Conservation (phyloP, 2,329 filamentous ascomycete species). For the Nigrospora sphaerica region DNA sequence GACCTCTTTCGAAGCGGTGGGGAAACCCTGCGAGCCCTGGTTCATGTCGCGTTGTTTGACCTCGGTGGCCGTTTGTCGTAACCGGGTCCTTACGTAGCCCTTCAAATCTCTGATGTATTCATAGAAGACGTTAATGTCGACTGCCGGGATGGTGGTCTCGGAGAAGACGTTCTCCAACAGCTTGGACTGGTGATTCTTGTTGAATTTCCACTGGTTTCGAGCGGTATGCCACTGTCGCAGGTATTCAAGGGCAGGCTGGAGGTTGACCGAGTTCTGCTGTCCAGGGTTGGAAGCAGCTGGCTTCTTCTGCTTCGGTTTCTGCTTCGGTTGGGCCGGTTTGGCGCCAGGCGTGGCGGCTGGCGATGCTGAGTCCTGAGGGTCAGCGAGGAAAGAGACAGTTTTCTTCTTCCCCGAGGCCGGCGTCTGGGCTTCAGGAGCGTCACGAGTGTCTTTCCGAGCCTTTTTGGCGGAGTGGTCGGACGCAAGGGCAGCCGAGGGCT, state of each 20-base stretch:
- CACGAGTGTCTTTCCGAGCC: conserved; percentile 18
- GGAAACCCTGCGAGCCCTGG: conserved; percentile 38
- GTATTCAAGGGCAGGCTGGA: conserved; percentile 66
- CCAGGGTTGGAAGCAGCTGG: conserved; percentile 21
- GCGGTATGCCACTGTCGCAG: conserved; percentile 67
- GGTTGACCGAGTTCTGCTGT: conserved; percentile 32
- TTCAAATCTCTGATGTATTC: conserved; percentile 75
- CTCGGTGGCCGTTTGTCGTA: conserved; percentile 60
- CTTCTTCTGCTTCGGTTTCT: conserved; percentile 24
- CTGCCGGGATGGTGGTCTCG: conserved; percentile 59
- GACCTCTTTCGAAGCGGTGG: conserved; percentile 38
- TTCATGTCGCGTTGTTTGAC: conserved; percentile 51
- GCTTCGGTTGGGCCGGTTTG: conserved; percentile 14
- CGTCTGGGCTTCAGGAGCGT: conserved; percentile 11
- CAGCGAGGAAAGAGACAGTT: conserved; percentile 33
- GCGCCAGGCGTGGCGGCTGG: conserved; percentile 9
- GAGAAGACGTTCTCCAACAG: conserved; percentile 79
- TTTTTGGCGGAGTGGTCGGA: conserved; percentile 23
- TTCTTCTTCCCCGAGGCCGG: conserved; percentile 40
- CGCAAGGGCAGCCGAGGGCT: conserved; percentile 21
- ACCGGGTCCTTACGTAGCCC: conserved; percentile 62
- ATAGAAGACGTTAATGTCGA: conserved; percentile 63
- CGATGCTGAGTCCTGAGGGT: conserved; percentile 8
- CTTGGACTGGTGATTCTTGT: conserved; percentile 84
- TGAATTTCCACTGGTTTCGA: conserved; percentile 82